phyloP scores from a whole-genome alignment of 495 filamentous ascomycete genomes.

The Hyaloscypha bicolor region DNA sequence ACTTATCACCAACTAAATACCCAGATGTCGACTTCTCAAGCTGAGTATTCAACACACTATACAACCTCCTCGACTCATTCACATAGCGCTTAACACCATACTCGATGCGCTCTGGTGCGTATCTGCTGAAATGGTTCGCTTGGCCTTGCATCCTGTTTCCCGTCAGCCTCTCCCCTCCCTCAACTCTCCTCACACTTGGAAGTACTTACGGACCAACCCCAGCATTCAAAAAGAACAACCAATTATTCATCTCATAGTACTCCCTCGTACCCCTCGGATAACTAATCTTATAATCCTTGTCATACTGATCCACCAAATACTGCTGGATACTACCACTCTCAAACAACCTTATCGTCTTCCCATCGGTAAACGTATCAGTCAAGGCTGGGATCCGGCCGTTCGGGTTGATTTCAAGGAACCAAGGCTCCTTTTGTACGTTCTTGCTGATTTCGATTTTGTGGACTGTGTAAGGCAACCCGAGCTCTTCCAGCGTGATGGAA shows the following conservation, averaged over 20 bases:
- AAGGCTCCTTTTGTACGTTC: constrained; percentile 75
- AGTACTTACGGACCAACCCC: constrained; percentile 67
- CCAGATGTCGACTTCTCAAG: constrained; percentile 62
- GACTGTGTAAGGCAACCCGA: constrained; percentile 69
- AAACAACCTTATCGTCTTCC: constrained; percentile 74
- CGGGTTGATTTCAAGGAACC: constrained; percentile 92
- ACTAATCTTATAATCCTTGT: constrained; percentile 80
- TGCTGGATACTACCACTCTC: constrained; percentile 86
- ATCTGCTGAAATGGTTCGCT: constrained; percentile 86
- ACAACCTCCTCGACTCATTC: constrained; percentile 80
- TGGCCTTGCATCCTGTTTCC: constrained; percentile 73
- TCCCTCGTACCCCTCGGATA: constrained; percentile 76
- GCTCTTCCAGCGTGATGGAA: constrained; percentile 87
- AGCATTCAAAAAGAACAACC: constrained; percentile 70
- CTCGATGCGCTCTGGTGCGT: constrained; percentile 83
- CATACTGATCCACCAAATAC: constrained; percentile 81
- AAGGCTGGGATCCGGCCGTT: constrained; percentile 95
- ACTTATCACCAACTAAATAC: constrained; percentile 78
- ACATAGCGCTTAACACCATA: constrained; percentile 85
- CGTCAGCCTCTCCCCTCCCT: background rate
- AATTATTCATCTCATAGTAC: constrained; percentile 77
- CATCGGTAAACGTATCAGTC: constrained; percentile 75
- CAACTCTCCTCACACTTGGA: background rate
- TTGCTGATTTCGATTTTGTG: constrained; percentile 70
- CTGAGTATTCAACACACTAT: constrained; percentile 75